phyloP scores from a whole-genome alignment of 2,329 filamentous ascomycete genomes.

The Ploettnerulaceae sp. region DNA sequence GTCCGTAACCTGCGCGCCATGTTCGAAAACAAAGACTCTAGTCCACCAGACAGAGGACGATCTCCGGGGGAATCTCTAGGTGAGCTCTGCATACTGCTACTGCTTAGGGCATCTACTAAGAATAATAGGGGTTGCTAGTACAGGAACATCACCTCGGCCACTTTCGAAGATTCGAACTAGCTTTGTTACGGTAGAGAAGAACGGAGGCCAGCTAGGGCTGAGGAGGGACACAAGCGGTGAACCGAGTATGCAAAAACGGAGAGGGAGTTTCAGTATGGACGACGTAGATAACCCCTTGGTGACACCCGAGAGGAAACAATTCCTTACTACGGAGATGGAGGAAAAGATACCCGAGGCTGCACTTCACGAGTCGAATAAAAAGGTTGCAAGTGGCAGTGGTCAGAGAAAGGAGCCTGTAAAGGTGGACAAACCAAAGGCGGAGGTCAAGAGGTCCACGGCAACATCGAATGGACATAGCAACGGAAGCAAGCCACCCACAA shows the following conservation, averaged over 20 bases:
- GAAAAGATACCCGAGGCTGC: slow-evolving; percentile 31
- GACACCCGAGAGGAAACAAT: slow-evolving; percentile 26
- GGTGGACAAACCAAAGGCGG: slow-evolving; percentile 14
- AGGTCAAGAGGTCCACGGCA: slow-evolving; percentile 17
- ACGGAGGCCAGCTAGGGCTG: slow-evolving; percentile 40
- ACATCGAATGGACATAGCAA: slow-evolving; percentile 21
- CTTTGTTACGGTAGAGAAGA: slow-evolving; percentile 65
- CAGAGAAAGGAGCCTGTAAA: slow-evolving; percentile 19
- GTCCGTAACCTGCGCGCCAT: slow-evolving; percentile 68
- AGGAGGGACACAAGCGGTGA: slow-evolving; percentile 35
- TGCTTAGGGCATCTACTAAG: slow-evolving; percentile 17
- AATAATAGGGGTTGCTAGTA: slow-evolving; percentile 23
- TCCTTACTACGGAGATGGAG: slow-evolving; percentile 20
- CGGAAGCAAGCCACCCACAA: slow-evolving; percentile 16
- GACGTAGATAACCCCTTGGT: slow-evolving; percentile 24
- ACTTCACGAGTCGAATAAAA: slow-evolving; percentile 28
- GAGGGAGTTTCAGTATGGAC: slow-evolving; percentile 30
- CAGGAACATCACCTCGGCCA: slow-evolving; percentile 51
- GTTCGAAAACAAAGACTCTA: slow-evolving; percentile 62
- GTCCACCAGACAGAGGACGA: slow-evolving; percentile 55
- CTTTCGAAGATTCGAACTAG: slow-evolving; percentile 71
- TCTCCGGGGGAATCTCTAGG: slow-evolving; percentile 52
- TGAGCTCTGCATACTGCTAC: slow-evolving; percentile 33
- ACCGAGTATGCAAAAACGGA: slow-evolving; percentile 27
- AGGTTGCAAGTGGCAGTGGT: slow-evolving; percentile 16